Evolutionary conservation across 2,329 filamentous ascomycete species (phyloP), one percentile per base, ranked within the genome.

Genomic region (Lachnellula occidentalis): DNA sequence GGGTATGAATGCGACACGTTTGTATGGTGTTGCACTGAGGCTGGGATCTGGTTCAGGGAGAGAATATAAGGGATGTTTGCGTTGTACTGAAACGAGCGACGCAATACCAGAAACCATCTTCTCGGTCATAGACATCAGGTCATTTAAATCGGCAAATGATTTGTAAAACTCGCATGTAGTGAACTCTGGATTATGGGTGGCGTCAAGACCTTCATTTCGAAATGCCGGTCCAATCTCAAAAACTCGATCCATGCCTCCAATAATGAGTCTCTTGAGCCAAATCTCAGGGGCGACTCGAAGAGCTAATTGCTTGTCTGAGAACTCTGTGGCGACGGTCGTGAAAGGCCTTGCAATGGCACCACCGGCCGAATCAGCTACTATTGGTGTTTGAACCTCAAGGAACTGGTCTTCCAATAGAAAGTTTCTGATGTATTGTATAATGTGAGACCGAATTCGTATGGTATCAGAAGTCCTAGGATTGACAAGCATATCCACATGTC

Each of bases 131-230:
- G 71, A 68, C 66, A 95, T 91, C 49, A 97, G 75, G 42, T 88
- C 82, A 36, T 84, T 75, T 0, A 96, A 78, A 60, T 86, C 88
- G 57, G 87, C 84, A 66, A 92, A 95, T 2, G 92, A 86, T 58
- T 88, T 86, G 72, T 99, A 99, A 73, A 96, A 97, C 73, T 99
- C 94, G 76, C 92, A 97, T 57, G 90, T 97, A 45, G 89, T 94
- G 73, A 97, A 99, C 69, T 99, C 94, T 0, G 94, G 92, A 67
- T 99, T 99, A 70, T 99, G 94, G 0, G 90, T 96, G 31, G 81
- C 81, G 70, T 96, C 92, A 36, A 96, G 74, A 70, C 90, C 90
- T 74, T 99, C 94, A 69, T 99, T 99, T 43, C 94, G 83, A 72
- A 99, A 99, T 12, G 85, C 85, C 3, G 90, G 87, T 0, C 94